These are phyloP conservation scores for Colletotrichum gloeosporioides DNA, from an alignment of 2,329 filamentous ascomycete genomes.

Conservation along the genomic window DNA sequence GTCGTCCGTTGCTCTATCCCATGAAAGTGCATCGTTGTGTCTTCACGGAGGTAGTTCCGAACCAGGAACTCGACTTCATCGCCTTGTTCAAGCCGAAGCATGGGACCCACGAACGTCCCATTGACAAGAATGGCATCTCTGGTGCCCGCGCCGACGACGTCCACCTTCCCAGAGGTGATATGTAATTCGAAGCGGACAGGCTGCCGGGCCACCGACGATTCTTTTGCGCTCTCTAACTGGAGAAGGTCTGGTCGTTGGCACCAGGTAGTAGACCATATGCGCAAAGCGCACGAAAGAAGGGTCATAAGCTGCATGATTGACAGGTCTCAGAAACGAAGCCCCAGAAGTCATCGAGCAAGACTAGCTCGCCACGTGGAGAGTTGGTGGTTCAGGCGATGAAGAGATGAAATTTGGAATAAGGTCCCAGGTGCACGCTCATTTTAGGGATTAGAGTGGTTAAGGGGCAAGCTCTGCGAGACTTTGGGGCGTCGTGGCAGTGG, in stretches of 20 bases:
- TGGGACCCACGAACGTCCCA: constrained; percentile 19
- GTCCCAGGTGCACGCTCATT: neutral
- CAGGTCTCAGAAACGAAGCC: neutral
- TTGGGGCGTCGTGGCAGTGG: neutral
- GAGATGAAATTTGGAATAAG: neutral
- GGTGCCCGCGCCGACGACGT: neutral
- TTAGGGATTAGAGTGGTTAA: neutral
- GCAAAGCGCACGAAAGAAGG: neutral
- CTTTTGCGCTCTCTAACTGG: neutral
- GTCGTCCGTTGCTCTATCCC: constrained; percentile 24
- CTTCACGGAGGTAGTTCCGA: constrained; percentile 30
- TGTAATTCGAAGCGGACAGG: neutral
- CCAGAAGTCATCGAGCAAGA: neutral
- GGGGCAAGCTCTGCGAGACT: neutral
- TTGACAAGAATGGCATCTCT: constrained; percentile 10
- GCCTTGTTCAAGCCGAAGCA: constrained; percentile 11
- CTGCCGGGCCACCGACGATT: accelerated
- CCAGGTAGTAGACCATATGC: neutral
- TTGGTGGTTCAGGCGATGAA: neutral
- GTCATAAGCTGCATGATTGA: neutral
- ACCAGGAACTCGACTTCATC: constrained; percentile 27
- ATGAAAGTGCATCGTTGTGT: constrained; percentile 35
- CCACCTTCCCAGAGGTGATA: neutral
- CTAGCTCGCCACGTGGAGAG: neutral
- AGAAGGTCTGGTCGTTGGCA: neutral